Percentiles rank a stretch among this genome's conserved stretches.
phyloP scores from a whole-genome alignment of 805 yeast species.

The Pichia manshurica region DNA sequence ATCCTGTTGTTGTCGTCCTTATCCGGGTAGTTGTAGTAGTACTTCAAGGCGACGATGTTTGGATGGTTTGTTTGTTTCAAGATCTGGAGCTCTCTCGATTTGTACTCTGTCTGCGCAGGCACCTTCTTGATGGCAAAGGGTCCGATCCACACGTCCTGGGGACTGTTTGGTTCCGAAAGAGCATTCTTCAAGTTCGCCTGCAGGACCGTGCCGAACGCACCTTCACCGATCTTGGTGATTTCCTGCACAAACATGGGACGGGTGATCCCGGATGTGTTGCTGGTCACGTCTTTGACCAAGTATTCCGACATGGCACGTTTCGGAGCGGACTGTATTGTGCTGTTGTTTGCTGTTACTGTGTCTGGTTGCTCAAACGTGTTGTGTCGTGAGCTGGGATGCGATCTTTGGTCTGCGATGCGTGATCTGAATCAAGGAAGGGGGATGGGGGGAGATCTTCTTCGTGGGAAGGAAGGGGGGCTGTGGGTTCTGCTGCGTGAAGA shows the following conservation, averaged over 20 bases:
- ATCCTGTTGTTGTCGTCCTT: slow-evolving; percentile 52
- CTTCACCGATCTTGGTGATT: slow-evolving; percentile 73
- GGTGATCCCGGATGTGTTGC: slow-evolving; percentile 47
- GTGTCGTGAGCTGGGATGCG: too few species aligned
- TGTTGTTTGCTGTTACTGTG: too few species aligned
- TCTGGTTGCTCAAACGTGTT: too few species aligned
- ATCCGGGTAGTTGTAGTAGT: slow-evolving; percentile 63
- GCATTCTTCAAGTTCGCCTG: slow-evolving; percentile 51
- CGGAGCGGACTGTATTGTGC: too few species aligned
- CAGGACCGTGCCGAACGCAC: slow-evolving; percentile 81
- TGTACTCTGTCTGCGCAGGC: slow-evolving; percentile 83
- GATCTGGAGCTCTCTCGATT: slow-evolving; percentile 74
- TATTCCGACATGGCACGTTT: slow-evolving; percentile 32
- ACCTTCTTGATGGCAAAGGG: slow-evolving; percentile 82
- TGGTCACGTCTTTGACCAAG: slow-evolving; percentile 55
- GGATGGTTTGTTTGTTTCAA: slow-evolving; percentile 74
- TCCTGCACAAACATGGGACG: slow-evolving; percentile 66
- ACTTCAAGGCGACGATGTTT: slow-evolving; percentile 64
- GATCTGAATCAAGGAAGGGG: too few species aligned
- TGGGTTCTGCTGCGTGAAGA: too few species aligned
- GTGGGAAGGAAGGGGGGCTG: too few species aligned
- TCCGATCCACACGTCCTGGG: slow-evolving; percentile 50
- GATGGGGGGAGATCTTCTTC: too few species aligned
- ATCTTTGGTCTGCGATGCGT: too few species aligned
- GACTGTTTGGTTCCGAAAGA: slow-evolving; percentile 15